Base-by-base conservation (phyloP, 75 land plant genomes). In the Adiantum capillusveneris region DNA sequence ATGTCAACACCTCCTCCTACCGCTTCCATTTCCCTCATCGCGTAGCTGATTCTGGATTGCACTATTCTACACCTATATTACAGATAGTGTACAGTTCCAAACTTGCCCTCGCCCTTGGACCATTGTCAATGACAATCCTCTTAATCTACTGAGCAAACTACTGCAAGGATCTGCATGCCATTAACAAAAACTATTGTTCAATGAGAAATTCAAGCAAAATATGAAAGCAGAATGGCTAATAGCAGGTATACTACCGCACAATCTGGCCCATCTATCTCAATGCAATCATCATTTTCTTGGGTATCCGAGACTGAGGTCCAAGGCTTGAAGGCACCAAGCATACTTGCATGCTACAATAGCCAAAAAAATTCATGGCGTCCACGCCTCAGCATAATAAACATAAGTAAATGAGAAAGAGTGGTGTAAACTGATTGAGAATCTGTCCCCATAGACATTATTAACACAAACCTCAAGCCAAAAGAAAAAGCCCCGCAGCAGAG, bases 401-500 rank as follows among this genome's bases (percentile, higher is more conserved):
- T 41, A 41, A 41, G 43, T 41, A 41, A 14, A 9, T 14, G 14
- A 9, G 12, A 41, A 14, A 41, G 43, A 14, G 12, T 41, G 43
- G 43, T 9, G 14, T 9, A 14, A 41, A 9, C 43, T 14, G 14
- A 41, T 41, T 41, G 14, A 14, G 14, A 9, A 41, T 41, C 9
- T 41, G 14, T 41, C 14, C 43, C 14, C 43, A 41, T 41, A n/a
- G 43, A 46, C 22, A 18, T 21, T 21, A 21, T 21, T 21, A 22
- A 12, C 26, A 16, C 18, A 1, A 42, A 75, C 78, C 78, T 64
- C 39, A 26, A 75, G 64, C 78, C 78, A 75, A 25, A 75, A 75
- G 67, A 75, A 75, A 43, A 75, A 71, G 7, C 78, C 78, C 31
- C 76, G 67, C 46, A 75, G 45, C 39, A 75, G 57, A 16, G 46